A percentile compares a stretch with the other conserved stretches of the same genome.
Evolutionary conservation across 2,329 filamentous ascomycete species (phyloP).

Genomic region (Huntiella bhutanensis): DNA sequence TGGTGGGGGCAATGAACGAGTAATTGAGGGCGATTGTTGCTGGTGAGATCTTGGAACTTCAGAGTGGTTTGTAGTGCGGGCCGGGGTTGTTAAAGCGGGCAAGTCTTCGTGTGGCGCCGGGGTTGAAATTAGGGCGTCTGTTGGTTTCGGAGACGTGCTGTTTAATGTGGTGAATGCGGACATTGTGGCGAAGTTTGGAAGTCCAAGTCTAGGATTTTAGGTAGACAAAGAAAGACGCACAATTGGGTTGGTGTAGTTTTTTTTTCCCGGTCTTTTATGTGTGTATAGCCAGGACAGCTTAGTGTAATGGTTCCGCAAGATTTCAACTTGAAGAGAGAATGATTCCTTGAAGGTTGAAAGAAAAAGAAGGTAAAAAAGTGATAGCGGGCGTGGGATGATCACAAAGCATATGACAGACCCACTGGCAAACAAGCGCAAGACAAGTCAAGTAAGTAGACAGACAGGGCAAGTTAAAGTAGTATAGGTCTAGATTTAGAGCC

Average conservation of each 20-base stretch:
- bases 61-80: conserved; percentile 5
- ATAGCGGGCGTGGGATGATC: background rate
- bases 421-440: background rate
- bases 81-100: conserved; percentile 4
- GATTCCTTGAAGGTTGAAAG: background rate
- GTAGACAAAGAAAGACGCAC: background rate
- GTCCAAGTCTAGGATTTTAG: no score
- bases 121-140: conserved; percentile 17
- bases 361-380: conserved; percentile 1
- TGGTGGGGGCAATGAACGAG: conserved; percentile 1
- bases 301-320: background rate
- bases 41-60: conserved; percentile 6
- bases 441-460: background rate
- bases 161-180: conserved; percentile 34
- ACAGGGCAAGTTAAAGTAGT: background rate
- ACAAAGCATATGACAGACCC: background rate
- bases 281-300: background rate
- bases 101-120: conserved; percentile 9
- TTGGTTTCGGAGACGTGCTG: conserved; percentile 27
- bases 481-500: background rate
- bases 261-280: background rate
- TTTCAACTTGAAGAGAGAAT: background rate
- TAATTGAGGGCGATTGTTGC: conserved; percentile 3
- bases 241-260: background rate
- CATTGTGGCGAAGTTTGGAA: conserved; percentile 18